phyloP scores from a whole-genome alignment of 1,284 basidiomycete species.

The Ceratobasidium sp. region DNA sequence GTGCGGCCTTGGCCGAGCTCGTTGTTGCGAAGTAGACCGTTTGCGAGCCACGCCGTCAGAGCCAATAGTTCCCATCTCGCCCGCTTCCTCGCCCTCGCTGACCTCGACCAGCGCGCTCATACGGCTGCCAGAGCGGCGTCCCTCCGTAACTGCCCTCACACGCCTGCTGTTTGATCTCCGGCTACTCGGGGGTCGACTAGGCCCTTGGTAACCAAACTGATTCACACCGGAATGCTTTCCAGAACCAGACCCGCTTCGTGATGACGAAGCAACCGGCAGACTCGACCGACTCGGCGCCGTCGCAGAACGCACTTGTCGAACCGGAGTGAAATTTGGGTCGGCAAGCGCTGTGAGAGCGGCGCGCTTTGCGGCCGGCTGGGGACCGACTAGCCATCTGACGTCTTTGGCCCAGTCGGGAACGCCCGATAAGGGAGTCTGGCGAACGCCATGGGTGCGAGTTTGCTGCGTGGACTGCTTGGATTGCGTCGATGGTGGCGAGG shows the following conservation, averaged over 20 bases:
- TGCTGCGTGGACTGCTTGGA: not conserved
- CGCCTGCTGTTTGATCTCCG: conserved; percentile 20
- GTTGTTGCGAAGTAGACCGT: conserved; percentile 45
- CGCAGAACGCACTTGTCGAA: conserved; percentile 49
- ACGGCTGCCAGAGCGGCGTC: conserved; percentile 48
- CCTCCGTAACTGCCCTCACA: conserved; percentile 47
- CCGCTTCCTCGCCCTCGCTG: conserved; percentile 53
- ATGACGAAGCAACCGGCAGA: conserved; percentile 19
- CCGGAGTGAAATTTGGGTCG: conserved; percentile 44
- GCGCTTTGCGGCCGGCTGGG: conserved; percentile 51
- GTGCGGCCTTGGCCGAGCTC: conserved; percentile 17
- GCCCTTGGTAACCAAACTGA: conserved; percentile 9
- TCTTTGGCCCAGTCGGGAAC: conserved; percentile 60
- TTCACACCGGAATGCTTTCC: conserved; percentile 21
- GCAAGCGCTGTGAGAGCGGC: conserved; percentile 47
- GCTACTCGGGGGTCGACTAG: not conserved
- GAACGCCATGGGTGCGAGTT: conserved; percentile 2
- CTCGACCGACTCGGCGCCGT: conserved; percentile 26
- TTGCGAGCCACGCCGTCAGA: conserved; percentile 26
- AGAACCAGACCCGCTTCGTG: conserved; percentile 22
- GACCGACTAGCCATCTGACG: conserved; percentile 67
- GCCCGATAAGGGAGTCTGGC: conserved; percentile 28
- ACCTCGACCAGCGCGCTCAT: conserved; percentile 62
- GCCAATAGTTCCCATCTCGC: not conserved
- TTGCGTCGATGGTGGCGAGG: not conserved